Percentiles rank a stretch among this genome's conserved stretches.
Conservation (phyloP, 1,284 basidiomycete genomes). For the Boletus holoroseus region DNA sequence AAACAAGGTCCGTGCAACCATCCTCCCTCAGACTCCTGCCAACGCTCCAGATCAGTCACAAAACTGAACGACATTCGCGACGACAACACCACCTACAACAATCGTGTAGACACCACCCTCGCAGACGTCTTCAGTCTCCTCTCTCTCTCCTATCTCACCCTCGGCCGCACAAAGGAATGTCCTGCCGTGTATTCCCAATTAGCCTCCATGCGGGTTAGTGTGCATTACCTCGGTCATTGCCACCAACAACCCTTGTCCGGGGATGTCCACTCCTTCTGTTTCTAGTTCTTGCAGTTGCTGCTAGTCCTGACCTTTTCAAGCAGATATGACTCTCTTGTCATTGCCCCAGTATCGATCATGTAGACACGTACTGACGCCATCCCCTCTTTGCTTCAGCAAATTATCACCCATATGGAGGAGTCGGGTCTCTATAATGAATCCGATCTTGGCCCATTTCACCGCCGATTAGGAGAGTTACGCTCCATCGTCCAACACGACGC, state of each 20-base stretch:
- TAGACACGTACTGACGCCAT: constrained; percentile 29
- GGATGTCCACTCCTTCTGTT: constrained; percentile 1
- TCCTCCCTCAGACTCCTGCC: neutral
- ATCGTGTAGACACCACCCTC: constrained; percentile 87
- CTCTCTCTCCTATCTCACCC: constrained; percentile 89
- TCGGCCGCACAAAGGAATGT: constrained; percentile 88
- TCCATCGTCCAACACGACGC: constrained; percentile 79
- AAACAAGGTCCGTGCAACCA: constrained; percentile 70
- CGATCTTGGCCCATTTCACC: constrained; percentile 81
- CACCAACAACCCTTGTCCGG: neutral
- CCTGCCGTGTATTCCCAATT: constrained; percentile 93
- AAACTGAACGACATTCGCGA: constrained; percentile 90
- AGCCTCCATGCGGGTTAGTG: constrained; percentile 85
- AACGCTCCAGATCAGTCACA: constrained; percentile 57
- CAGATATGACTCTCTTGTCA: constrained; percentile 22
- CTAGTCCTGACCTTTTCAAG: constrained; percentile 26
- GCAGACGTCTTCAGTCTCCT: constrained; percentile 90
- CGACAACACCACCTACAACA: constrained; percentile 69
- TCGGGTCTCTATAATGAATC: constrained; percentile 88
- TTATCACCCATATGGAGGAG: constrained; percentile 90
- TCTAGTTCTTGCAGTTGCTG: constrained; percentile 12
- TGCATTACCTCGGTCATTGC: constrained; percentile 6
- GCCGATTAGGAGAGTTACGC: constrained; percentile 72
- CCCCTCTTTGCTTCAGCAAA: constrained; percentile 59
- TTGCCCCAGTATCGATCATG: constrained; percentile 15